phyloP scores from a whole-genome alignment of 2,329 filamentous ascomycete genomes.

The Fusarium odoratissimum region DNA sequence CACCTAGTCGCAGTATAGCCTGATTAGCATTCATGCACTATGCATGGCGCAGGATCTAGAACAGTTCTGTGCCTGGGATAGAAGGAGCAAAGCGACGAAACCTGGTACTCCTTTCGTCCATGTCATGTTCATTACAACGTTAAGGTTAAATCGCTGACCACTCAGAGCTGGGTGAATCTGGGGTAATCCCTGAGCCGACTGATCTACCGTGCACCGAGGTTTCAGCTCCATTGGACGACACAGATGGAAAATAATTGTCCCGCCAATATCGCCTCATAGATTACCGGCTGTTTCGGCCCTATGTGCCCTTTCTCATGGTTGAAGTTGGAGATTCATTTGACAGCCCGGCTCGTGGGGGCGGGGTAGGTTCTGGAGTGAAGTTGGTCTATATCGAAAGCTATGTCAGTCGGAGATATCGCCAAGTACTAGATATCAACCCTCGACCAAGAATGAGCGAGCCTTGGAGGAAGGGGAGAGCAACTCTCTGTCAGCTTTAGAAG shows the following conservation, averaged over 20 bases:
- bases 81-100: slow-evolving; percentile 45
- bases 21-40: neutral
- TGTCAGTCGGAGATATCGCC: neutral
- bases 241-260: slow-evolving; percentile 9
- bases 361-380: slow-evolving; percentile 12
- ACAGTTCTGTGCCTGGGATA: slow-evolving; percentile 52
- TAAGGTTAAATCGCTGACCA: slow-evolving; percentile 4
- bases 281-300: neutral
- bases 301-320: neutral
- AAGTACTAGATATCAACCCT: neutral
- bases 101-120: slow-evolving; percentile 11
- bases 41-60: neutral
- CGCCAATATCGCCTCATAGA: neutral
- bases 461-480: neutral
- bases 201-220: neutral
- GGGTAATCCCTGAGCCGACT: slow-evolving; percentile 7
- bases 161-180: neutral
- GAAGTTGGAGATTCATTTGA: slow-evolving; percentile 25
- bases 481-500: neutral
- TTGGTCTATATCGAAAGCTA: neutral
- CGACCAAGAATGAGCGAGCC: neutral
- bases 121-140: neutral
- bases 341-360: slow-evolving; percentile 4
- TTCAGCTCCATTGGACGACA: slow-evolving; percentile 8
- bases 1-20: neutral